Conservation (phyloP, 768 basidiomycete genomes). For the Cytidiella melzeri region DNA sequence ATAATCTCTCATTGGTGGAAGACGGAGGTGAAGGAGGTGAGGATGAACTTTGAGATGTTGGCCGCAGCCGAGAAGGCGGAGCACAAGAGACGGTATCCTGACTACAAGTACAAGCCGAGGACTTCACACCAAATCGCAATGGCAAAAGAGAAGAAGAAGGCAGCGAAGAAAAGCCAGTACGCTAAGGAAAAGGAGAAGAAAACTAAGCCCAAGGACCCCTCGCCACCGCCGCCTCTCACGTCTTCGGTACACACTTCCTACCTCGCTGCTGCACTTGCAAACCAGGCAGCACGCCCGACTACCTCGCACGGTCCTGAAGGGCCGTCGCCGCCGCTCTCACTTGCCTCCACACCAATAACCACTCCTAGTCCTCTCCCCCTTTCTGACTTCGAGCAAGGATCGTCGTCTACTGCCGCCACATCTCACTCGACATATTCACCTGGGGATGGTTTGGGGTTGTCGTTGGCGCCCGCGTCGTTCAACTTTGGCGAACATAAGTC, state of each 20-base stretch:
- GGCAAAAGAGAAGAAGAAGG: slow-evolving; percentile 5
- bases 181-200: not conserved
- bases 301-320: not conserved
- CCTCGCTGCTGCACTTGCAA: slow-evolving; percentile 10
- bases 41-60: slow-evolving; percentile 1
- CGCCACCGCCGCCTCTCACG: not conserved
- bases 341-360: slow-evolving; percentile 9
- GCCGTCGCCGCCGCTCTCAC: slow-evolving; percentile 8
- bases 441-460: slow-evolving; percentile 3
- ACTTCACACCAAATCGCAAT: slow-evolving; percentile 7
- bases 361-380: slow-evolving; percentile 6
- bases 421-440: slow-evolving; percentile 7
- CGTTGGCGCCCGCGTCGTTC: not conserved
- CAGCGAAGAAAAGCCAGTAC: slow-evolving; percentile 5
- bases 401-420: slow-evolving; percentile 11
- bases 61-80: slow-evolving; percentile 8
- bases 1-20: slow-evolving; percentile 11
- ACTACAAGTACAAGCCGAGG: slow-evolving; percentile 12
- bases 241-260: slow-evolving; percentile 4
- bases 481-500: slow-evolving; percentile 9
- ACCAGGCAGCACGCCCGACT: slow-evolving; percentile 6
- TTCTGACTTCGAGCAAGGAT: slow-evolving; percentile 8
- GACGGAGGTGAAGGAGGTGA: slow-evolving; percentile 2
- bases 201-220: slow-evolving; percentile 1
- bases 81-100: slow-evolving; percentile 10